Evolutionary conservation across 2,329 filamentous ascomycete species (phyloP).

Genomic region (Penicillium sp.): DNA sequence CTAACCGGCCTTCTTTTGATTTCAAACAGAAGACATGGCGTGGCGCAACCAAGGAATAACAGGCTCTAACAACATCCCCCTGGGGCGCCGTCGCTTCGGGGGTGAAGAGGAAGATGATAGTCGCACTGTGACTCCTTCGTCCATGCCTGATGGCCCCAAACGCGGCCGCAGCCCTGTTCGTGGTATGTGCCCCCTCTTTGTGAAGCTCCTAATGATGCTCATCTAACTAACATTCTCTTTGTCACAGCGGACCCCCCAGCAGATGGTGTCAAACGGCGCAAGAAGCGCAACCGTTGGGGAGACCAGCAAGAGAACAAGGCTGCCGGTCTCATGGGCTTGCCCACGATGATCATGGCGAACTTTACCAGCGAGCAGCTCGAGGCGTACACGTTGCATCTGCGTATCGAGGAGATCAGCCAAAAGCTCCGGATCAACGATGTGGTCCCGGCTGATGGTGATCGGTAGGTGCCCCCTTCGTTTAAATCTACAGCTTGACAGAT

Average conservation of each 20-base stretch:
- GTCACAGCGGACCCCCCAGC: slow-evolving; percentile 48
- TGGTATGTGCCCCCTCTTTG: slow-evolving; percentile 53
- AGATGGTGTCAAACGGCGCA: slow-evolving; percentile 83
- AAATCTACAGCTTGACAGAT: slow-evolving; percentile 4
- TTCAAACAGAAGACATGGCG: slow-evolving; percentile 48
- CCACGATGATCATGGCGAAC: slow-evolving; percentile 91
- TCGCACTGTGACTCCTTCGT: slow-evolving; percentile 46
- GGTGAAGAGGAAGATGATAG: slow-evolving; percentile 56
- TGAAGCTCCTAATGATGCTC: slow-evolving; percentile 3
- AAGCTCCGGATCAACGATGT: slow-evolving; percentile 99
- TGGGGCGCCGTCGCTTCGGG: slow-evolving; percentile 79
- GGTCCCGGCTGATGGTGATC: slow-evolving; percentile 90
- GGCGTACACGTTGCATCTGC: slow-evolving; percentile 91
- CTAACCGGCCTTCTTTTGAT: slow-evolving; percentile 13
- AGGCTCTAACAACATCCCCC: slow-evolving; percentile 94
- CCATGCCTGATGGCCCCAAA: slow-evolving; percentile 58
- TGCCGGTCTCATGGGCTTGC: slow-evolving; percentile 93
- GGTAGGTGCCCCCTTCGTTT: slow-evolving; percentile 53
- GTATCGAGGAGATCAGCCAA: slow-evolving; percentile 98
- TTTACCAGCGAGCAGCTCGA: slow-evolving; percentile 99
- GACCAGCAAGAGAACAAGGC: slow-evolving; percentile 98
- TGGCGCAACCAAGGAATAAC: slow-evolving; percentile 79
- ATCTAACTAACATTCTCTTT: slow-evolving; percentile 24
- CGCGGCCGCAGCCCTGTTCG: slow-evolving; percentile 90
- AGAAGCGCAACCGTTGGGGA: slow-evolving; percentile 99